Evolutionary conservation across 768 basidiomycete genomes (phyloP), one percentile per base, ranked within the genome.

Genomic region (Tulasnella sp.): DNA sequence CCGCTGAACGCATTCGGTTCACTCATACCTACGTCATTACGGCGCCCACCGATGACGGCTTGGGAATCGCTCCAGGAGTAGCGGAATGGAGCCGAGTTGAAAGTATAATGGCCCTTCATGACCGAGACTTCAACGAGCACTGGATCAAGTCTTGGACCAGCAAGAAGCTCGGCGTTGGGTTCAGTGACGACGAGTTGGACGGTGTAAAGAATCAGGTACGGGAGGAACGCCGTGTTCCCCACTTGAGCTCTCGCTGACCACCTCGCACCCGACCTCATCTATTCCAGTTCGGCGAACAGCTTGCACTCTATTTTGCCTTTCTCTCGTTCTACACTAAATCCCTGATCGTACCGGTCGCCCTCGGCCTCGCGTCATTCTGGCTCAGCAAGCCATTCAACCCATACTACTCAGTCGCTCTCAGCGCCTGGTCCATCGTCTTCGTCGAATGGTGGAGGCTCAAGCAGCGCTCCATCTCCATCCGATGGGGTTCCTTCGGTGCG

Each of bases 381-480:
- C 87, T 92, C 81, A 88, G 89, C 37, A 87, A 88, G 0, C 88
- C 91, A 0, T 98, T 95, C 84, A 91, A 92, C 11, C 88, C 92
- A 15, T 70, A 89, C 5, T 98, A 95, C 83, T 94, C 94, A 0
- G 84, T 88, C 75, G 84, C 93, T 29, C 85, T 97, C 70, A 88
- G 90, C n/a, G 76, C 95, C 3, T 99, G 96, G 93, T 91, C 92
- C 0, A 87, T 95, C 70, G 83, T 88, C 26, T 97, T 96, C 81
- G 92, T 96, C 79, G 96, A 98, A 83, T 92, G 91, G 86, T 99
- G 97, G 97, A 89, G 93, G 39, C 88, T 98, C 48, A 89, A 89
- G 78, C 94, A 99, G 84, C 90, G 92, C 23, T 90, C 91, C 55
- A 86, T 97, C n/a, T 90, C 94, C 1, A 88, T 95, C 70, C 87